Base-by-base conservation (phyloP, 108 stramenopile genomes). In the Tribonema minus region DNA sequence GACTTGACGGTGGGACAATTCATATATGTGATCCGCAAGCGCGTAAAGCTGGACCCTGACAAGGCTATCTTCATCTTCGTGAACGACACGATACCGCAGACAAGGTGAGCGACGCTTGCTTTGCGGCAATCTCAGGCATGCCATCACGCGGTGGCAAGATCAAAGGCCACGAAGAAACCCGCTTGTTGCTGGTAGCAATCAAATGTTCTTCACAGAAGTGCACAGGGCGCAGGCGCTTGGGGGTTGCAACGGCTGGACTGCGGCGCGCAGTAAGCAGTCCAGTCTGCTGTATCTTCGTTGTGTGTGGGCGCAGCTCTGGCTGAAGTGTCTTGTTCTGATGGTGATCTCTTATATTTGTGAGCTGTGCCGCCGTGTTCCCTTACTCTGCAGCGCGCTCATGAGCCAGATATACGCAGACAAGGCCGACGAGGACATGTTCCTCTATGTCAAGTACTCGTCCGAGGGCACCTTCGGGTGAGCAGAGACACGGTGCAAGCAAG, bases 21-120 rank as follows among this genome's bases (percentile, higher is more conserved):
- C 80, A 91, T 96, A 68, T 97, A 97, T 81, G 98, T 99, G 33
- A 96, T 99, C 69, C 92, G 96, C 60, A 99, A 97, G 88, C 91
- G 98, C 31, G 95, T 97, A 82, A 95, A 96, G 84, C 87, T 88
- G 5, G 82, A 84, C 25, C 61, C 87, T 1, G 87, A 88, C 68
- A 82, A 87, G 63, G 88, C 87, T 12, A 86, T 89, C 39, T 89
- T 88, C 76, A 67, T 89, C 54, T 89, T 89, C 68, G 87, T 89
- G 34, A 81, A 86, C 28, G 94, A 94, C 83, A 90, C 87, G 20
- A 94, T 94, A 64, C 96, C 96, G 33, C 91, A 91, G 34, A 85
- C 85, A 1, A 34, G 71, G 39, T 38, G 72, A 34, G 23, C 15
- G 1, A 61, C 3, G 41, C 41, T n/a, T n/a, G n/a, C n/a, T n/a